Evolutionary conservation across 1,284 basidiomycete species (phyloP).

Genomic region (Sanguinoderma infundibulare): DNA sequence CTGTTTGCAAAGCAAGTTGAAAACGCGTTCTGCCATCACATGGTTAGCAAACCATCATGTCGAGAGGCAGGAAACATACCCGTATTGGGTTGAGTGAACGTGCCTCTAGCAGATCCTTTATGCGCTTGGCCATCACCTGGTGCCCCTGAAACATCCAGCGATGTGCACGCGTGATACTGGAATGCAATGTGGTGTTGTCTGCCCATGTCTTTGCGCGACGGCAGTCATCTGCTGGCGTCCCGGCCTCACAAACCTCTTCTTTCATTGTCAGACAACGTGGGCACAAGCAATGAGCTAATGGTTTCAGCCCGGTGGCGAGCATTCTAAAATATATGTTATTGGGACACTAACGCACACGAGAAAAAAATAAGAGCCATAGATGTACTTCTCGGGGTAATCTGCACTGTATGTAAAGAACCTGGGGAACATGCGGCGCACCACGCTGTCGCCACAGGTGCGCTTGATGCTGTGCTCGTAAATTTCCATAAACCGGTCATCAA

Average conservation of each 20-base stretch:
- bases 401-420: slow-evolving; percentile 35
- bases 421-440: slow-evolving; percentile 27
- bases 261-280: slow-evolving; percentile 32
- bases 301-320: slow-evolving; percentile 16
- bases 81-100: slow-evolving; percentile 2
- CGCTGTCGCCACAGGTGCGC: slow-evolving; percentile 29
- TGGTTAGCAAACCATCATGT: slow-evolving; percentile 30
- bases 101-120: slow-evolving; percentile 1
- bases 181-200: slow-evolving; percentile 1
- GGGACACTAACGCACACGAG: slow-evolving; percentile 24
- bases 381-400: slow-evolving; percentile 37
- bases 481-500: slow-evolving; percentile 28
- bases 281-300: slow-evolving; percentile 32
- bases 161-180: background rate
- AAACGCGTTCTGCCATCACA: slow-evolving; percentile 40
- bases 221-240: slow-evolving; percentile 2
- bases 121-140: background rate
- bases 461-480: slow-evolving; percentile 33
- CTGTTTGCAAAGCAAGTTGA: slow-evolving; percentile 41
- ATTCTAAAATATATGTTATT: slow-evolving; percentile 19
- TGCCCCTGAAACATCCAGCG: slow-evolving; percentile 13
- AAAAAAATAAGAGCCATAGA: slow-evolving; percentile 14
- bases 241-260: slow-evolving; percentile 18
- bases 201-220: background rate
- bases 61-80: background rate